These are phyloP conservation scores for Calycina marina DNA, from an alignment of 2,329 filamentous ascomycete genomes.

Conservation along the genomic window DNA sequence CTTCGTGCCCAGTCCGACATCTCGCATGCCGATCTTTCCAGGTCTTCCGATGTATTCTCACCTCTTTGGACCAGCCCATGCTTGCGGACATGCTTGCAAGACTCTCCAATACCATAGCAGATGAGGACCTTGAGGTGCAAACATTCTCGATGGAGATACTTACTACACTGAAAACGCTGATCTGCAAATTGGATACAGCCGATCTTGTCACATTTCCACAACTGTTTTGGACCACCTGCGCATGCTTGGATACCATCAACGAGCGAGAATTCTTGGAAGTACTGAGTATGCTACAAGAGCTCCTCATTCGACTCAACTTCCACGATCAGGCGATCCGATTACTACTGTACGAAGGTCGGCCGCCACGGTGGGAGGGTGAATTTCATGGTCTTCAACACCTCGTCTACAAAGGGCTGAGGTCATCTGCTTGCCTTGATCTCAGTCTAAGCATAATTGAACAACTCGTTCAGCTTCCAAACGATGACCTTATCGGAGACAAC, in stretches of 20 bases:
- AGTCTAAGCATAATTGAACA: constrained; percentile 67
- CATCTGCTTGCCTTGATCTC: constrained; percentile 64
- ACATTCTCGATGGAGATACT: constrained; percentile 97
- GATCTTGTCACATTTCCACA: constrained; percentile 84
- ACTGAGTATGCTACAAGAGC: constrained; percentile 77
- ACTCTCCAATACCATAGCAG: constrained; percentile 90
- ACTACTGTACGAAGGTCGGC: constrained; percentile 63
- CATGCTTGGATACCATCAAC: constrained; percentile 91
- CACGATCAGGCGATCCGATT: constrained; percentile 52
- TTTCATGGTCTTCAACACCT: constrained; percentile 80
- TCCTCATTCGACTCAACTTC: constrained; percentile 74
- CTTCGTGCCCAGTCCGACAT: constrained; percentile 88
- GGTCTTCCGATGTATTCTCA: constrained; percentile 87
- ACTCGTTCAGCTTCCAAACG: constrained; percentile 64
- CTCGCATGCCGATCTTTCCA: constrained; percentile 95
- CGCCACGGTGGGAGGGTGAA: constrained; percentile 71
- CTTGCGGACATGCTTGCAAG: constrained; percentile 91
- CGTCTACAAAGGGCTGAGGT: constrained; percentile 84
- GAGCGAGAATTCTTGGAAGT: constrained; percentile 90
- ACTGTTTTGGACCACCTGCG: constrained; percentile 94
- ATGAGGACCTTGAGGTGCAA: constrained; percentile 86
- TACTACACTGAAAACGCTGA: constrained; percentile 83
- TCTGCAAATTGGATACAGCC: constrained; percentile 65
- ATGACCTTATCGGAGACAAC: constrained; percentile 67
- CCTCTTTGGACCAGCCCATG: constrained; percentile 83